These are phyloP conservation scores for Phyllosticta citrichinensis DNA, from an alignment of 2,329 filamentous ascomycete genomes.

Conservation along the genomic window DNA sequence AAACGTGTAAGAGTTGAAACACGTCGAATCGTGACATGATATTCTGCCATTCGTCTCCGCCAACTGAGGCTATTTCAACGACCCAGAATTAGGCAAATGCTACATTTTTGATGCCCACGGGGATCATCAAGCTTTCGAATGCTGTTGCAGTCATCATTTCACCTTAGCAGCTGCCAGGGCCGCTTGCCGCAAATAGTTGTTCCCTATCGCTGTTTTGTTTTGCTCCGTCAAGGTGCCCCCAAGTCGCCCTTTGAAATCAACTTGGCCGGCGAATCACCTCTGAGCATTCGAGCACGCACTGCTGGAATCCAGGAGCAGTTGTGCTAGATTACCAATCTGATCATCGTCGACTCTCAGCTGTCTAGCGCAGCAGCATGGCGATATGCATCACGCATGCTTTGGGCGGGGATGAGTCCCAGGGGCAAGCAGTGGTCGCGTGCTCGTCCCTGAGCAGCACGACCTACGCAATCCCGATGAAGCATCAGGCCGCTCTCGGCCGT, in stretches of 20 bases:
- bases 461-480: no score
- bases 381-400: background rate
- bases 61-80: background rate
- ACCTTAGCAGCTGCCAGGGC: background rate
- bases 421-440: background rate
- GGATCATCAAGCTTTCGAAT: background rate
- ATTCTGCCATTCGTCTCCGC: background rate
- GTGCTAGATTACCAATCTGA: no score
- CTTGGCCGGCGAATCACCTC: background rate
- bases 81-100: background rate
- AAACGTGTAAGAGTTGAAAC: background rate
- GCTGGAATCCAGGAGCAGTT: background rate
- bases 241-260: background rate
- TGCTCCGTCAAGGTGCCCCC: background rate
- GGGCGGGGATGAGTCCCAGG: background rate
- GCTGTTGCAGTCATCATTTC: background rate
- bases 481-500: no score
- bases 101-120: no score
- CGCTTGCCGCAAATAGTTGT: no score
- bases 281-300: background rate
- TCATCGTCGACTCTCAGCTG: no score
- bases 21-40: background rate
- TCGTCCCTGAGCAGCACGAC: background rate
- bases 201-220: background rate
- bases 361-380: background rate